Base-by-base conservation (phyloP, 495 filamentous ascomycete species). In the Aspergillus biplanus region DNA sequence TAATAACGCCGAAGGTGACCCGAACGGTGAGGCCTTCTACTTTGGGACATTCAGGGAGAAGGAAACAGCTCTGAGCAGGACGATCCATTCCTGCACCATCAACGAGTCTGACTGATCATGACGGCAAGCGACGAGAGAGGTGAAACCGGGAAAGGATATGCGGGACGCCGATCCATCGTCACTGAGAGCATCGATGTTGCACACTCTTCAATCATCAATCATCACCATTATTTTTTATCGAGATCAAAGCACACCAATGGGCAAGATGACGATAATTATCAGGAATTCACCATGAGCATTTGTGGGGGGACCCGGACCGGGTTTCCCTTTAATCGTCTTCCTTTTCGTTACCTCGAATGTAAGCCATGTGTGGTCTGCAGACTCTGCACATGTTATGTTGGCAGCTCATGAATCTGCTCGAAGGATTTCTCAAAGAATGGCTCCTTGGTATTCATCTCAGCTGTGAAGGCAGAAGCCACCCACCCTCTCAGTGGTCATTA, bases 71-170 rank as follows among this genome's bases (percentile, higher is more conserved):
- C 66, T 63, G 64, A 63, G 61, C 47, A 63, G 62, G 70, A 67
- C 67, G 74, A 78, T 72, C 73, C 70, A 72, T 75, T 74, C 65
- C 65, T 64, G 63, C 64, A 67, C 65, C 50, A 59, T 69, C 64
- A 55, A 69, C 60, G 44, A 44, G 44, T 70, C 70, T 73, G 70
- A 70, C 58, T 66, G 70, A 69, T 65, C 63, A 60, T 65, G 59
- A 35, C 65, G 46, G 65, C 56, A 48, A 59, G 62, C 69, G 62
- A 60, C 62, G 58, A 67, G 59, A 59, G 61, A 66, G 68, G 59
- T 71, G 73, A 71, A 74, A 70, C 69, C 59, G 63, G 50, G 65
- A 59, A 71, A 64, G 67, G 68, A 66, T 67, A 67, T 65, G 63
- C 62, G 66, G 56, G 62, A 16, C 64, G 75, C 68, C 68, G 73